Percentiles rank a stretch among this genome's conserved stretches.
Conservation (phyloP, 139 green algal genomes). For the Chlorella sp. region DNA sequence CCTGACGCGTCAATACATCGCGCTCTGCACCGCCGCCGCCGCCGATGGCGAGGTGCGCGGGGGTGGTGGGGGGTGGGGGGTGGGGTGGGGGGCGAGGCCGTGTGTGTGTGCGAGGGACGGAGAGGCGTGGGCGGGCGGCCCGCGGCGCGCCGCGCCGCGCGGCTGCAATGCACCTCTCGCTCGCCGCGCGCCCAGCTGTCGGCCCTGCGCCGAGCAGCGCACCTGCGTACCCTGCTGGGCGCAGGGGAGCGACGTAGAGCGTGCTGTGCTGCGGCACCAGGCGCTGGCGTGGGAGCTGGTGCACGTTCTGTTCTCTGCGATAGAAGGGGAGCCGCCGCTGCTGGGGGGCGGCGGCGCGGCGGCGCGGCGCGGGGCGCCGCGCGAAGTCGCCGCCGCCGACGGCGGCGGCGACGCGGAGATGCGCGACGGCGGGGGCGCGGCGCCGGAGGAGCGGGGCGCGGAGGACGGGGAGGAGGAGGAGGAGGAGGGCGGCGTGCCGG, state of each 20-base stretch:
- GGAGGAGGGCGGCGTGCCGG: neutral
- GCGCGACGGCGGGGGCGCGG: neutral
- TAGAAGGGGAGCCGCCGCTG: slow-evolving; percentile 23
- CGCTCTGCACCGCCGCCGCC: slow-evolving; percentile 4
- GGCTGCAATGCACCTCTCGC: too few relatives aligned
- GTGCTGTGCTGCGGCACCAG: slow-evolving; percentile 49
- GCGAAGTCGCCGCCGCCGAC: neutral
- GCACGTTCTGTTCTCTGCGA: slow-evolving; percentile 53
- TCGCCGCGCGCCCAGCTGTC: too few relatives aligned
- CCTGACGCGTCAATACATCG: slow-evolving; percentile 27
- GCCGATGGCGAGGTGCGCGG: too few relatives aligned
- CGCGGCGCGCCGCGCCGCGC: too few relatives aligned
- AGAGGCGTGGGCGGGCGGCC: too few relatives aligned
- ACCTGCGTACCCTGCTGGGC: too few relatives aligned
- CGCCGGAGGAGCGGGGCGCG: slow-evolving; percentile 1
- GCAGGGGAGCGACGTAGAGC: too few relatives aligned
- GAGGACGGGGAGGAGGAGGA: slow-evolving; percentile 14
- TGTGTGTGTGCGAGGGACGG: too few relatives aligned
- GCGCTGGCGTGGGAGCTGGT: slow-evolving; percentile 73
- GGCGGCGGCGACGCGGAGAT: neutral
- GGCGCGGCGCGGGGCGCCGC: neutral
- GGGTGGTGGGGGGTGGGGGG: too few relatives aligned
- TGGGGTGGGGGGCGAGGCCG: too few relatives aligned
- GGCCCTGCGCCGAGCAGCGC: too few relatives aligned
- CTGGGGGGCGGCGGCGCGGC: too few relatives aligned